phyloP scores from a whole-genome alignment of 2,329 filamentous ascomycete genomes.

The Fusarium phyllophilum region DNA sequence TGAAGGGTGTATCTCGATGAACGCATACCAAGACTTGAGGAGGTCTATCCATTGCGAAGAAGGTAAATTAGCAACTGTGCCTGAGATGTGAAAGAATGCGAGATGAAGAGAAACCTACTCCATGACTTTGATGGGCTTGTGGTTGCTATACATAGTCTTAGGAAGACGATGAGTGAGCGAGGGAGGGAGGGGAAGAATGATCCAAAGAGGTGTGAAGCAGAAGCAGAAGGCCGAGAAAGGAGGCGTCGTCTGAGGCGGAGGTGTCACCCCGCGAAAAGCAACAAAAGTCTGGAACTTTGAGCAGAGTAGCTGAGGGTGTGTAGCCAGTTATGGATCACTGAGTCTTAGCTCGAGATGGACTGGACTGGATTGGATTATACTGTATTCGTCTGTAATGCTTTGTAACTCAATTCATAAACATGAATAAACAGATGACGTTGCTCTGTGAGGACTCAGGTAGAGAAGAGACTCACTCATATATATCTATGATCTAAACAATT shows the following conservation, averaged over 20 bases:
- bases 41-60: conserved; percentile 47
- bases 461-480: neutral
- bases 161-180: conserved; percentile 29
- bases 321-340: neutral
- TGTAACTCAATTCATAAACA: conserved; percentile 16
- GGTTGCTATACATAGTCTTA: conserved; percentile 49
- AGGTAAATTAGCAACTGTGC: conserved; percentile 19
- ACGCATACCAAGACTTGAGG: conserved; percentile 47
- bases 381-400: conserved; percentile 8
- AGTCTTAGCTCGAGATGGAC: conserved; percentile 4
- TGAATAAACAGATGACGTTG: conserved; percentile 16
- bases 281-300: conserved; percentile 27
- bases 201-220: conserved; percentile 6
- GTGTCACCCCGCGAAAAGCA: conserved; percentile 36
- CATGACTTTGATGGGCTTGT: conserved; percentile 52
- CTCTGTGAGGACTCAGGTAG: neutral
- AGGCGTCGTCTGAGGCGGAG: conserved; percentile 16
- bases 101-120: conserved; percentile 45
- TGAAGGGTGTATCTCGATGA: neutral
- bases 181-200: neutral
- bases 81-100: conserved; percentile 11
- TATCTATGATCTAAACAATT: neutral
- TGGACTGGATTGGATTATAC: neutral
- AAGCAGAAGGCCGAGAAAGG: conserved; percentile 12
- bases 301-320: neutral